Evolutionary conservation across 2,329 filamentous ascomycete species (phyloP), one percentile per base, ranked within the genome.

Genomic region (Geosmithia flava): DNA sequence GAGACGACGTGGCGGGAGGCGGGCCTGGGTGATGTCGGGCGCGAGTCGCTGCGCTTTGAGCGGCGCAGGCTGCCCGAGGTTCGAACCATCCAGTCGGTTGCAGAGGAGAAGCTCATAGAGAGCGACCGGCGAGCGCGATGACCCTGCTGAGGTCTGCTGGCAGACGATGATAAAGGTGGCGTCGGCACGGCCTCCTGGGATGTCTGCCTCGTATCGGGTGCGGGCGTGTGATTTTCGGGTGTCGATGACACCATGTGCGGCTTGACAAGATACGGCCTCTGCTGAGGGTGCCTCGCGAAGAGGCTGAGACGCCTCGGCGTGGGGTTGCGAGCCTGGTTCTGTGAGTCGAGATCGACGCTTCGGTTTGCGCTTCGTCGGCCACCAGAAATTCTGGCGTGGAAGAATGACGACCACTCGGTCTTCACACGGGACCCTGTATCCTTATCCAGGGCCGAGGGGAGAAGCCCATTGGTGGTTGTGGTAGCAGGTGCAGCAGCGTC

Each of bases 91-190:
- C 78, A 81, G 46, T 65, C 73, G 46, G 65, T 68, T 16, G 78
- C 70, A 2, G 78, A 75, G 51, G 69, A 68, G 51, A 83, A 77
- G 48, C 79, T 76, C 68, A 78, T 74, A 16, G 80, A 81, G 23
- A 77, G 64, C 16, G 79, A 80, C 50, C 74, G 70, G 48, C 68
- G 69, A 13, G 73, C 64, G 46, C 61, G 66, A 54, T 69, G 65
- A 2, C 69, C 67, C 11, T 37, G 33, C 6, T 37, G 33, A 13
- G 11, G 11, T 16, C 13, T 37, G 13, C 15, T 11, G 33, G 33
- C 33, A 37, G 33, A 37, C 15, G 33, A 13, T 13, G 33, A 13
- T 11, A 16, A 11, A 11, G 33, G 11, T 3, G 15, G 33, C 13
- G 11, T 37, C 33, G 10, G 33, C 33, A 7, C 33, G 11, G 33